phyloP scores from a whole-genome alignment of 495 filamentous ascomycete genomes.

The Xylaria longipes region DNA sequence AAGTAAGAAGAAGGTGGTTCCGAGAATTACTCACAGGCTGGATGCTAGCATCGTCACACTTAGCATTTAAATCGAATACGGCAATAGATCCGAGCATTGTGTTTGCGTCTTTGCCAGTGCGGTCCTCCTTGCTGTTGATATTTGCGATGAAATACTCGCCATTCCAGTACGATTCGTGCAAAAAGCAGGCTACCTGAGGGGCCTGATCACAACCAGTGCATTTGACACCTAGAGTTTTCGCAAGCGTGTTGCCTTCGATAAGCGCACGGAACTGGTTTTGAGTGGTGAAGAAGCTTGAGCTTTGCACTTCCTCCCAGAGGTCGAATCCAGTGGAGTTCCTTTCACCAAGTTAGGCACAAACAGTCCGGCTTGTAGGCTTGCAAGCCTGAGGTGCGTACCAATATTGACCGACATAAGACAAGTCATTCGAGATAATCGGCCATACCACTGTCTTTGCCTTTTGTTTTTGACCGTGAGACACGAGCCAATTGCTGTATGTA shows the following conservation, averaged over 20 bases:
- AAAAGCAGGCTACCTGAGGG: slow-evolving; percentile 58
- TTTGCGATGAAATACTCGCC: slow-evolving; percentile 48
- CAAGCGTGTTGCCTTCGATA: slow-evolving; percentile 36
- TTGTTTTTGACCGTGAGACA: slow-evolving; percentile 36
- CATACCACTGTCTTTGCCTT: slow-evolving; percentile 50
- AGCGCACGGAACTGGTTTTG: slow-evolving; percentile 43
- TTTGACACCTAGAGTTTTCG: slow-evolving; percentile 36
- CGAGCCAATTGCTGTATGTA: slow-evolving; percentile 45
- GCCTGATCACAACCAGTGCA: slow-evolving; percentile 55
- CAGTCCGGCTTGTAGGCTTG: background rate
- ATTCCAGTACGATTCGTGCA: slow-evolving; percentile 57
- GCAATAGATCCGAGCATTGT: slow-evolving; percentile 54
- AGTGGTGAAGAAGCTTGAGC: slow-evolving; percentile 59
- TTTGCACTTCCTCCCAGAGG: slow-evolving; percentile 60
- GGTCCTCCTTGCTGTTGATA: slow-evolving; percentile 33
- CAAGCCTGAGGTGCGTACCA: slow-evolving; percentile 55
- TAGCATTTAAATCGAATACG: slow-evolving; percentile 55
- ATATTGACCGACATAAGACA: slow-evolving; percentile 60
- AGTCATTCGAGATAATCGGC: slow-evolving; percentile 63
- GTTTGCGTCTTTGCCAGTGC: slow-evolving; percentile 56
- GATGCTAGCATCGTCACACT: slow-evolving; percentile 56
- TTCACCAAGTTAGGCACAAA: background rate
- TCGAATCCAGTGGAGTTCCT: slow-evolving; percentile 57
- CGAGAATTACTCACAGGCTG: too few species aligned
- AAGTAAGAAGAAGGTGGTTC: too few species aligned